A percentile compares a stretch with the other conserved stretches of the same genome.
Evolutionary conservation across 208 protist species (phyloP).

Genomic region (Trypanosoma congolense): DNA sequence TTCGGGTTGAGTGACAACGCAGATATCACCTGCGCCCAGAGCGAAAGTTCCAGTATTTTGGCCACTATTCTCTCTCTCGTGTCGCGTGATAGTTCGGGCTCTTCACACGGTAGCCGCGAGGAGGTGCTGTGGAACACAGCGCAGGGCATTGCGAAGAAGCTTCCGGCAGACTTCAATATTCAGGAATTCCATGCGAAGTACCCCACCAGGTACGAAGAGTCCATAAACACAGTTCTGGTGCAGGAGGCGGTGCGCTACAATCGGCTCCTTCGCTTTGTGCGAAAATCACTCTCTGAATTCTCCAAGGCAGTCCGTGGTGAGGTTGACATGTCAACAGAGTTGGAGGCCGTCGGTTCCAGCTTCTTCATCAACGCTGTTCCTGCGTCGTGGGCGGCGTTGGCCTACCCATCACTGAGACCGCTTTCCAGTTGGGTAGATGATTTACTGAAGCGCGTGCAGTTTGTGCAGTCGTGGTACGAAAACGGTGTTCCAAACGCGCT

Average conservation of each 20-base stretch:
- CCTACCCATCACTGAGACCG: conserved; percentile 96
- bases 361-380: conserved; percentile 96
- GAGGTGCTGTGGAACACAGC: conserved; percentile 77
- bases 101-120: conserved; percentile 40
- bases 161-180: conserved; percentile 85
- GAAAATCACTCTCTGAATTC: conserved; percentile 88
- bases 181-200: conserved; percentile 80
- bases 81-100: conserved; percentile 55
- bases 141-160: conserved; percentile 72
- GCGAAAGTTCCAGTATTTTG: conserved; percentile 72
- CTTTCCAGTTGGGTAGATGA: conserved; percentile 96
- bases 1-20: conserved; percentile 97
- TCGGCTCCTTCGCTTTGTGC: conserved; percentile 88
- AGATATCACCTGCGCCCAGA: conserved; percentile 94
- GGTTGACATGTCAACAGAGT: conserved; percentile 95
- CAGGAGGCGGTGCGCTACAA: conserved; percentile 94
- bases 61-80: conserved; percentile 80
- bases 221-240: conserved; percentile 94
- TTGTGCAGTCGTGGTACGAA: conserved; percentile 90
- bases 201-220: conserved; percentile 90
- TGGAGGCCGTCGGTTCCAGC: conserved; percentile 92
- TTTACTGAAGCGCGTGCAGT: conserved; percentile 84
- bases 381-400: conserved; percentile 71
- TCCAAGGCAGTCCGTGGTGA: conserved; percentile 91
- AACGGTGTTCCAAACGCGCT: conserved; percentile 79